Conservation (phyloP, 768 basidiomycete species). For the Hypholoma fasciculare region DNA sequence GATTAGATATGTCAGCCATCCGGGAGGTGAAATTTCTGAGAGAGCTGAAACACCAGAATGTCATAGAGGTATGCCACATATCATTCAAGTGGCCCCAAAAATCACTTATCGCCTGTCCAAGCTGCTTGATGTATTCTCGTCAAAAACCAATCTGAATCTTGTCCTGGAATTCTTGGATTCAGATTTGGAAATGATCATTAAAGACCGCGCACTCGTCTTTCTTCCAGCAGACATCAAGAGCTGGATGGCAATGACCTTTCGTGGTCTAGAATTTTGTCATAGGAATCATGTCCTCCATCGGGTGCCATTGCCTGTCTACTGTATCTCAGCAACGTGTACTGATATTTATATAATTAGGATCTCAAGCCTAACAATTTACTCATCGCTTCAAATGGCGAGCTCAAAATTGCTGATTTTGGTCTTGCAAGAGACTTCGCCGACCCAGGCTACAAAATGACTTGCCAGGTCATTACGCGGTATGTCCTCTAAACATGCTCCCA, state of each 20-base stretch:
- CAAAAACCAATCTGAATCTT: slow-evolving; percentile 94
- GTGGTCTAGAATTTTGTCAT: slow-evolving; percentile 98
- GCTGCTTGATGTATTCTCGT: slow-evolving; percentile 96
- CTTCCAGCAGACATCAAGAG: slow-evolving; percentile 95
- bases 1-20: slow-evolving; percentile 97
- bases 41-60: slow-evolving; percentile 90
- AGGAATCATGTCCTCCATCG: slow-evolving; percentile 92
- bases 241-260: slow-evolving; percentile 98
- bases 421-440: slow-evolving; percentile 96
- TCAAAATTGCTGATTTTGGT: slow-evolving; percentile 99
- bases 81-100: too few species aligned
- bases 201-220: slow-evolving; percentile 90
- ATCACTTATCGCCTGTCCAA: slow-evolving; percentile 27
- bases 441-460: slow-evolving; percentile 95
- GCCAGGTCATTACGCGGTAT: slow-evolving; percentile 95
- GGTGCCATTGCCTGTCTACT: slow-evolving; percentile 40
- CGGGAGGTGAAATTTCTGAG: slow-evolving; percentile 97
- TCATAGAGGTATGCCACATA: slow-evolving; percentile 72
- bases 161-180: slow-evolving; percentile 96
- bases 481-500: slow-evolving; percentile 18
- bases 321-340: not conserved
- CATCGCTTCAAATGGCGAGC: slow-evolving; percentile 84
- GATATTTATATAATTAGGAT: slow-evolving; percentile 55
- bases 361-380: slow-evolving; percentile 98
- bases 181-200: slow-evolving; percentile 96